phyloP scores from a whole-genome alignment of 306 rosid species.

The Astragalus glycyphyllos region DNA sequence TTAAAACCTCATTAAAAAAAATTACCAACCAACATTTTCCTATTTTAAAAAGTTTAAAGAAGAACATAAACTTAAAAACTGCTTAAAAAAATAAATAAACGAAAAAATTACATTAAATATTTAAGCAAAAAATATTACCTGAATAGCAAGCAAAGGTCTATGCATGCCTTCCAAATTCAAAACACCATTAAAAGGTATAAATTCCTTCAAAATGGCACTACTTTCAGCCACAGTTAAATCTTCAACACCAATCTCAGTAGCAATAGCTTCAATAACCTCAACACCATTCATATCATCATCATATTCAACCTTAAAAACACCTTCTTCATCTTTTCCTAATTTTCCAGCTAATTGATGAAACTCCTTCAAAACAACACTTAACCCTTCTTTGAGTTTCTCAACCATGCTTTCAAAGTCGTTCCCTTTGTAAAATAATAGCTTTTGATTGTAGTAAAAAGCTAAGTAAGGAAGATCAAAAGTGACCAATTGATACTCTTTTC shows the following conservation, averaged over 20 bases:
- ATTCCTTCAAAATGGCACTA: constrained; percentile 58
- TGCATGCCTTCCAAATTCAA: constrained; percentile 86
- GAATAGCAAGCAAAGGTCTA: constrained; percentile 76
- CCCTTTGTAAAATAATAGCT: constrained; percentile 75
- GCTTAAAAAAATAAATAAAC: background rate
- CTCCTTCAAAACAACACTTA: constrained; percentile 62
- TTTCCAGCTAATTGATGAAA: constrained; percentile 86
- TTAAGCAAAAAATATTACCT: constrained; percentile 56
- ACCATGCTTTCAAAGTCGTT: constrained; percentile 62
- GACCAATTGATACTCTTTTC: constrained; percentile 70
- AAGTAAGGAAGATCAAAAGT: constrained; percentile 92
- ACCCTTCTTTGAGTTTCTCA: constrained; percentile 72
- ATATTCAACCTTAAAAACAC: constrained; percentile 79
- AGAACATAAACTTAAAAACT: background rate
- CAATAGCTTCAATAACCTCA: constrained; percentile 69
- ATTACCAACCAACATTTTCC: background rate
- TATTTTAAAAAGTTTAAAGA: background rate
- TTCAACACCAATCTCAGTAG: constrained; percentile 59
- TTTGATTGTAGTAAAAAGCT: constrained; percentile 96
- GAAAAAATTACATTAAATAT: background rate
- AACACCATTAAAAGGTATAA: constrained; percentile 70
- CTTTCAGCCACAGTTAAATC: constrained; percentile 76
- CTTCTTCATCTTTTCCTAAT: constrained; percentile 88
- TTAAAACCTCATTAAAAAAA: background rate
- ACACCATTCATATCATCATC: constrained; percentile 75